Conservation (phyloP, 78 protist genomes). For the Acrasis kona region DNA sequence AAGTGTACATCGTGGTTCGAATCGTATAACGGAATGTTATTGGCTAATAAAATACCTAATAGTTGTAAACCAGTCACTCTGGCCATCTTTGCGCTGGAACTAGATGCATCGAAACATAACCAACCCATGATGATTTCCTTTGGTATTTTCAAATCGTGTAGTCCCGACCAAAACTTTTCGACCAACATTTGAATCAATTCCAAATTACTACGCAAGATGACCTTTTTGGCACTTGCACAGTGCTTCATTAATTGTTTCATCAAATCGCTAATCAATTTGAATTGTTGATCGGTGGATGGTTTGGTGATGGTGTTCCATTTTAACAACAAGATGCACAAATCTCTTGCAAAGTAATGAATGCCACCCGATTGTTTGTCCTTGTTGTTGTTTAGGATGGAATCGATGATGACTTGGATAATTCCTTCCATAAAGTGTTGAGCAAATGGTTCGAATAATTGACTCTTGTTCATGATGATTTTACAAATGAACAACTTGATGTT, state of each 20-base stretch:
- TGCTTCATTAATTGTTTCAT: not conserved
- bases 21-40: not conserved
- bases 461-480: conserved; percentile 11
- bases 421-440: not conserved
- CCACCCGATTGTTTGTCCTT: not conserved
- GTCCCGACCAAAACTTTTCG: conserved; percentile 10
- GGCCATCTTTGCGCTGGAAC: not conserved
- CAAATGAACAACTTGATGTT: conserved; percentile 21
- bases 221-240: not conserved
- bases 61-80: conserved; percentile 24
- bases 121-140: not conserved
- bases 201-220: not conserved
- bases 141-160: not conserved
- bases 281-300: not conserved
- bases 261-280: not conserved
- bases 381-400: not conserved
- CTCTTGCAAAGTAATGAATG: conserved; percentile 17
- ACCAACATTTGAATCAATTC: not conserved
- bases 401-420: not conserved
- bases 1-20: not conserved
- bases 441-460: not conserved
- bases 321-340: conserved; percentile 4
- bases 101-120: not conserved
- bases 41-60: conserved; percentile 15
- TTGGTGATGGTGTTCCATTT: not conserved